Evolutionary conservation across 331 rosid species (phyloP), one percentile per base, ranked within the genome.

Genomic region (Phaseolus coccineus): DNA sequence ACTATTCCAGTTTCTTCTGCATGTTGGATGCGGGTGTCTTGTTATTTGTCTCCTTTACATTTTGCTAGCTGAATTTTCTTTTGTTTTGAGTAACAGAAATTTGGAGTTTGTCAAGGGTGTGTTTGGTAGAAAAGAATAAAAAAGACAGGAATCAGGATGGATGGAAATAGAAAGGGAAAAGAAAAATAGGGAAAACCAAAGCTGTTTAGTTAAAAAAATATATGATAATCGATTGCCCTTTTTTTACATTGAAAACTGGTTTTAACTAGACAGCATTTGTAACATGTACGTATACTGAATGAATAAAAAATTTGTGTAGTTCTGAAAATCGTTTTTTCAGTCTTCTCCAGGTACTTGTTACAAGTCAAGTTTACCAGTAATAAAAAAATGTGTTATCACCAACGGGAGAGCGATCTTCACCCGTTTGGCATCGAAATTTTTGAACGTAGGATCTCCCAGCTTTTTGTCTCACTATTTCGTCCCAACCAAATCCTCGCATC

Each of bases 31-130:
- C 22, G 6, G 25, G 13, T 46, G 12, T 31, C 10, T 15, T 42
- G 39, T 40, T 73, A 57, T 78, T 69, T 57, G 30, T 11, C 62
- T 42, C 61, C 67, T 25, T 66, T 24, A 24, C 65, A 39, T 10
- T 53, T n/a, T 46, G 5, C 16, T 10, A 28, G 42, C 22, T 57
- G 57, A 62, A 31, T 30, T 56, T 69, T 55, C 73, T 40, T 35
- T 46, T 40, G 37, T 30, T 62, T 62, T 19, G 65, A 61, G 65
- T 71, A 19, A 25, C 47, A 8, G 3, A 70, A 12, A 6, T 44
- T 35, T 27, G 59, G 69, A 63, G 64, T 63, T 63, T 24, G 56
- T 27, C 24, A 7, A 3, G 28, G 3, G 25, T n/a, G 22, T 16
- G 9, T 51, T 51, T 51, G 56, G 50, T 44, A 44, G 50, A 44